phyloP scores from a whole-genome alignment of 2,329 filamentous ascomycete genomes.

The Trichocomaceae sp. region DNA sequence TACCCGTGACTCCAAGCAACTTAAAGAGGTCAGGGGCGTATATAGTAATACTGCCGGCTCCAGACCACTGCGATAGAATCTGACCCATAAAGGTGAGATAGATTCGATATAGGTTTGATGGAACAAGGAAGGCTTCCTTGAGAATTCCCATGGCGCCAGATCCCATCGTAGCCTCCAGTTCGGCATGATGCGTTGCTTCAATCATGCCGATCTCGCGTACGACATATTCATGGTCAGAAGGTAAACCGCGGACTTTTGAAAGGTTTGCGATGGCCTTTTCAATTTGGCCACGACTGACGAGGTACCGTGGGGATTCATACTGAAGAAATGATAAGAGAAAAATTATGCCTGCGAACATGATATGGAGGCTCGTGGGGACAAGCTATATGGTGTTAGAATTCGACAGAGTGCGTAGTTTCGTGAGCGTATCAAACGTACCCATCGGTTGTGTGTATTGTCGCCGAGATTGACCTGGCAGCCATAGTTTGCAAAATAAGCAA shows the following conservation, averaged over 20 bases:
- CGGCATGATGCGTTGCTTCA: conserved; percentile 59
- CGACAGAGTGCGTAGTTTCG: neutral
- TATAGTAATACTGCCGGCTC: conserved; percentile 64
- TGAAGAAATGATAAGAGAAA: conserved; percentile 63
- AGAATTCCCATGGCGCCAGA: conserved; percentile 58
- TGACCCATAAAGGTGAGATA: conserved; percentile 64
- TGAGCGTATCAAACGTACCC: conserved; percentile 35
- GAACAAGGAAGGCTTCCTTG: conserved; percentile 61
- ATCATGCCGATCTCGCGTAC: conserved; percentile 58
- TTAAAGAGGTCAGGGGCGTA: conserved; percentile 69
- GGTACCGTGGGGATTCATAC: conserved; percentile 63
- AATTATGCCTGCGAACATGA: conserved; percentile 71
- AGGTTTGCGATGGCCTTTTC: conserved; percentile 46
- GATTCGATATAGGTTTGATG: conserved; percentile 63
- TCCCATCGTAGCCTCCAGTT: conserved; percentile 64
- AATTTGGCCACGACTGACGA: conserved; percentile 57
- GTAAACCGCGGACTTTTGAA: conserved; percentile 47
- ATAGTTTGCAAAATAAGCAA: conserved; percentile 71
- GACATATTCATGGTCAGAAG: conserved; percentile 49
- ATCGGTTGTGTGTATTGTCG: conserved; percentile 35
- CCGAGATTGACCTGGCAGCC: conserved; percentile 50
- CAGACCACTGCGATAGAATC: conserved; percentile 54
- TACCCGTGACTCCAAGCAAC: conserved; percentile 63
- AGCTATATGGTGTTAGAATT: conserved; percentile 23
- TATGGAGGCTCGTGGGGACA: conserved; percentile 66